Conservation (phyloP, 129 eudicot genomes). For the Chrysanthemum lavandulifolium region DNA sequence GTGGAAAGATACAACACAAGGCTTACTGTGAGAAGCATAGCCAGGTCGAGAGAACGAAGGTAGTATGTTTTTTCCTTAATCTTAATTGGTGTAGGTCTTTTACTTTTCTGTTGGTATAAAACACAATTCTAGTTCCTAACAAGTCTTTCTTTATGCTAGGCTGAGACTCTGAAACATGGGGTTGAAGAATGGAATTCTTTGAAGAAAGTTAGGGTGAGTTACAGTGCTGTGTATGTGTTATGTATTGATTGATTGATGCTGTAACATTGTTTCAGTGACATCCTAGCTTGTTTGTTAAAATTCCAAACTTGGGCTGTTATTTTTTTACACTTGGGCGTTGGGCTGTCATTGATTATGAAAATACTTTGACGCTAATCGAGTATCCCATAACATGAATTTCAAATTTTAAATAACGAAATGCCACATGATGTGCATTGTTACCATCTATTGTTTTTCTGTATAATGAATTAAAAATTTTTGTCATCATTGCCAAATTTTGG, state of each 20-base stretch:
- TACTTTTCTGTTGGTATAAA: too few species aligned
- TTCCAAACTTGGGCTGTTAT: neutral
- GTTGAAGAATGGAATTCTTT: conserved; percentile 76
- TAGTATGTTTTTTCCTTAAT: conserved; percentile 1
- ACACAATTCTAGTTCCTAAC: conserved; percentile 13
- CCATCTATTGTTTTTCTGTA: too few species aligned
- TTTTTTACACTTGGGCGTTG: neutral
- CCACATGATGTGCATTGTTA: too few species aligned
- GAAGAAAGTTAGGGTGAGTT: conserved; percentile 91
- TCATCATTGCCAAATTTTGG: neutral
- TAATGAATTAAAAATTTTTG: too few species aligned
- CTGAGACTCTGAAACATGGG: conserved; percentile 80
- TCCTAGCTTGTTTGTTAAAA: neutral
- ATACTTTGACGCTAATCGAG: too few species aligned
- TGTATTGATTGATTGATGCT: neutral
- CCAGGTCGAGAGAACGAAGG: conserved; percentile 77
- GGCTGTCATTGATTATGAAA: neutral
- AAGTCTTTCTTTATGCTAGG: conserved; percentile 42
- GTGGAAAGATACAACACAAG: conserved; percentile 90
- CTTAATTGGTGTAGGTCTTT: neutral
- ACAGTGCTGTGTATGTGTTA: neutral
- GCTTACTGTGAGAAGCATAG: conserved; percentile 96
- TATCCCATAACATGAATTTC: too few species aligned
- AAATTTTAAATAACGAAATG: too few species aligned
- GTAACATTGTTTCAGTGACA: neutral